Percentiles rank a stretch among this genome's conserved stretches.
These are phyloP conservation scores for Paramyrothecium roridum DNA, from an alignment of 2,329 filamentous ascomycete genomes.

Conservation along the genomic window DNA sequence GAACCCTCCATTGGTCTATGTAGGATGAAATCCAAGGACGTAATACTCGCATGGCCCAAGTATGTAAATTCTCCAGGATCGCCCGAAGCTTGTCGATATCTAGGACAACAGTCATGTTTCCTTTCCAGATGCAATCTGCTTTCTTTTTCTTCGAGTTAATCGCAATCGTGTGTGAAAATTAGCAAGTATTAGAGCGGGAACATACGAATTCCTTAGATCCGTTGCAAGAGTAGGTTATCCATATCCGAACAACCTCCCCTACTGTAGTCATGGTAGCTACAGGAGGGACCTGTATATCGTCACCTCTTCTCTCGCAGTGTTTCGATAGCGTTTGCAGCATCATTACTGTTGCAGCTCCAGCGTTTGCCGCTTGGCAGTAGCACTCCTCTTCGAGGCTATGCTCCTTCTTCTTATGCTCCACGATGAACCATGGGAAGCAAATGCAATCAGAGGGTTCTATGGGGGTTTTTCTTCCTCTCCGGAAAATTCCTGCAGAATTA, in stretches of 20 bases:
- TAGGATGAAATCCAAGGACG: constrained; percentile 12
- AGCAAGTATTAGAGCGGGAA: not conserved
- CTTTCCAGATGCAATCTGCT: constrained; percentile 13
- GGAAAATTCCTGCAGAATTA: constrained; percentile 6
- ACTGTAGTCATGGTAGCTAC: constrained; percentile 10
- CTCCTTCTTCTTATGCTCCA: constrained; percentile 10
- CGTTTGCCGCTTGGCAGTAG: constrained; percentile 8
- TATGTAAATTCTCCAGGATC: constrained; percentile 13
- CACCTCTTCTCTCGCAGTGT: constrained; percentile 3
- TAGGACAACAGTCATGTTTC: constrained; percentile 8
- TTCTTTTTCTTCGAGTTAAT: constrained; percentile 4
- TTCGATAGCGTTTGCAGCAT: constrained; percentile 8
- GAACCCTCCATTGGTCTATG: constrained; percentile 10
- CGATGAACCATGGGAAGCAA: constrained; percentile 13
- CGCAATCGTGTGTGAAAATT: not conserved
- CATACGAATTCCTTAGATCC: constrained; percentile 4
- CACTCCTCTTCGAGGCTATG: constrained; percentile 1
- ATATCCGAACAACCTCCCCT: constrained; percentile 7
- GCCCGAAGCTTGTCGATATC: constrained; percentile 9
- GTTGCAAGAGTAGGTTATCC: constrained; percentile 9
- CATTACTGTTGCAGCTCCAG: constrained; percentile 7
- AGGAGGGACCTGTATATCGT: constrained; percentile 8
- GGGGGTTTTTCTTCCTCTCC: constrained; percentile 1
- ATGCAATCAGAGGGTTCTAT: constrained; percentile 7
- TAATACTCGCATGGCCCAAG: constrained; percentile 10